Conservation (phyloP, 768 basidiomycete species). For the Amanita thiersii region DNA sequence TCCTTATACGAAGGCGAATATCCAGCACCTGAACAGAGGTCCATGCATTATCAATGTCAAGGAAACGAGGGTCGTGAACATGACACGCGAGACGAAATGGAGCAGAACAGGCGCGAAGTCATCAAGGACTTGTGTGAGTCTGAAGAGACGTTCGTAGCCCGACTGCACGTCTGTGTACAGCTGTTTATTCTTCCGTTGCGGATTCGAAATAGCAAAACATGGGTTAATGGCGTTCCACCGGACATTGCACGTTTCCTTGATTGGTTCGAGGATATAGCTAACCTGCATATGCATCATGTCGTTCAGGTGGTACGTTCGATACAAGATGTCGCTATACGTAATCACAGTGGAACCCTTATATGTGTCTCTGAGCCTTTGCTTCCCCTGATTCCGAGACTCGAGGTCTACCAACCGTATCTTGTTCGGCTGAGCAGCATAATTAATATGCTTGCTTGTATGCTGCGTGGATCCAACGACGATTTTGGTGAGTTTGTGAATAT, state of each 20-base stretch:
- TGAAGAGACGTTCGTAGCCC: constrained; percentile 62
- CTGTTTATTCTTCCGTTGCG: constrained; percentile 76
- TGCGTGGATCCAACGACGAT: constrained; percentile 46
- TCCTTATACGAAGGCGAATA: no score
- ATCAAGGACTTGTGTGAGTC: constrained; percentile 63
- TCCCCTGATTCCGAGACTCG: constrained; percentile 55
- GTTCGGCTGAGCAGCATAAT: constrained; percentile 60
- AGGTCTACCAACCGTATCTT: constrained; percentile 85
- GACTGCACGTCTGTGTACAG: constrained; percentile 56
- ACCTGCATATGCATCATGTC: constrained; percentile 58
- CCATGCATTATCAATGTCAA: background rate
- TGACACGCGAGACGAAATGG: constrained; percentile 5
- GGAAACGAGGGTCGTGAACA: background rate
- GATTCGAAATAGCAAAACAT: constrained; percentile 55
- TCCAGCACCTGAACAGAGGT: no score
- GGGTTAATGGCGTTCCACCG: constrained; percentile 76
- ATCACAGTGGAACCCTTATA: constrained; percentile 35
- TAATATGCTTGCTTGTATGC: constrained; percentile 40
- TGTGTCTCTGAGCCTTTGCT: constrained; percentile 53
- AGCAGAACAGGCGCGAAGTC: constrained; percentile 13
- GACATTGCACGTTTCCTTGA: constrained; percentile 71
- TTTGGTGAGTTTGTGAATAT: constrained; percentile 82
- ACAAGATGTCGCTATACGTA: constrained; percentile 18
- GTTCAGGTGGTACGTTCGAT: constrained; percentile 32
- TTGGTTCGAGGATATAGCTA: constrained; percentile 83